A percentile compares a stretch with the other conserved stretches of the same genome.
phyloP scores from a whole-genome alignment of 2,329 filamentous ascomycete genomes.

The Xylaria sp. region DNA sequence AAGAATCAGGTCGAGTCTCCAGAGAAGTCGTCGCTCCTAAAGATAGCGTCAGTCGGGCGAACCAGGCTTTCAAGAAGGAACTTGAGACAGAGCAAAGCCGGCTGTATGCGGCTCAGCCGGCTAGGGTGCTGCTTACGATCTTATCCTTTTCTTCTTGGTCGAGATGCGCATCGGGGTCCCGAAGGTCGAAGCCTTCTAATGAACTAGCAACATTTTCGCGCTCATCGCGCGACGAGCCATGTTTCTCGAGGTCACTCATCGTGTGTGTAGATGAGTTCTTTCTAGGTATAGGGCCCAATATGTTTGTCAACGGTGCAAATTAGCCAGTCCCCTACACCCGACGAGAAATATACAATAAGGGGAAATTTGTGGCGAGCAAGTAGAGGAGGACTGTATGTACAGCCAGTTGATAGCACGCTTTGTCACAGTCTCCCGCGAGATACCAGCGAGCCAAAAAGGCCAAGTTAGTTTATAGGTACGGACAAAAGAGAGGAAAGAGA shows the following conservation, averaged over 20 bases:
- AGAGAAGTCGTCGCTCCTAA: slow-evolving; percentile 50
- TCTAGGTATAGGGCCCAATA: neutral
- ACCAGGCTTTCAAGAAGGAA: neutral
- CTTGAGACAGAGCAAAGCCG: slow-evolving; percentile 3
- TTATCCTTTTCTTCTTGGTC: slow-evolving; percentile 65
- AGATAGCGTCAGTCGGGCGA: slow-evolving; percentile 35
- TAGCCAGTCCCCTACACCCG: neutral
- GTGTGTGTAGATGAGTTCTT: neutral
- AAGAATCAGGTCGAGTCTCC: slow-evolving; percentile 50
- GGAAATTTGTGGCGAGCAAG: neutral
- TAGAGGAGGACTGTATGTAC: slow-evolving; percentile 5
- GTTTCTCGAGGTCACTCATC: slow-evolving; percentile 50
- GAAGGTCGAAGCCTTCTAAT: slow-evolving; percentile 37
- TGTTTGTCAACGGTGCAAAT: neutral
- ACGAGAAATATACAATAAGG: neutral
- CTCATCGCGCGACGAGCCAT: slow-evolving; percentile 40
- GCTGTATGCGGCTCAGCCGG: neutral
- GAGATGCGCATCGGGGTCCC: slow-evolving; percentile 68
- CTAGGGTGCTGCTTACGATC: slow-evolving; percentile 57
- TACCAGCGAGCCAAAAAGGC: neutral
- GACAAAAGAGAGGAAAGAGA: slow-evolving; percentile 8
- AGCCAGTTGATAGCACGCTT: slow-evolving; percentile 2
- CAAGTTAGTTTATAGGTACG: slow-evolving; percentile 9
- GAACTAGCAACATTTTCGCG: slow-evolving; percentile 30
- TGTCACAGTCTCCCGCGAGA: slow-evolving; percentile 9